Evolutionary conservation across 805 yeast genomes (phyloP), one percentile per base, ranked within the genome.

Genomic region (Saccharomycopsis vini): DNA sequence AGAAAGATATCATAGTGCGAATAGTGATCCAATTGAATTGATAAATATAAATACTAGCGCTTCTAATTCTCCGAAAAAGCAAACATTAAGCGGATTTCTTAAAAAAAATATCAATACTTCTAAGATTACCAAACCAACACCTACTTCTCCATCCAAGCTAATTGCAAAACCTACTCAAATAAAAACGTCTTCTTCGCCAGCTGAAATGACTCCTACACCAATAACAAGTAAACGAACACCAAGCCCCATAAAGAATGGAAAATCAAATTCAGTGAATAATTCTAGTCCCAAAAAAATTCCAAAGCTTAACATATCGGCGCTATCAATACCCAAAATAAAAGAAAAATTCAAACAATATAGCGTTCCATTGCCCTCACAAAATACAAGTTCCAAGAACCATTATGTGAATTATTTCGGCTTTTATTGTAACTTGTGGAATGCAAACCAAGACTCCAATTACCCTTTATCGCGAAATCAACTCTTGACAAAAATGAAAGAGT

Each of bases 371-470:
- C 45, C 45, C 9, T 9, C 36, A 3, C 15, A 39, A 16, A 29
- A 35, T 15, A 15, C 22, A 21, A 13, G 16, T 28, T 13, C 21
- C 16, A 35, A 26, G 40, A 24, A 5, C 9, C 37, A 22, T 7
- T 19, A 20, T 30, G 13, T 16, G 18, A 23, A 36, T 6, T 45
- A 45, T 16, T 48, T 42, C 35, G 42, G 39, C 20, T 39, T 42
- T 35, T 48, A 42, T 33, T 33, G 18, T 5, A 36, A 37, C 13
- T 21, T 45, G 3, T 48, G 45, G 44, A 48, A 48, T 30, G 33
- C 51, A 3, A 48, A 48, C 30, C 26, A 45, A 18, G 51, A 48
- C 21, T 38, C 47, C 4, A 42, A 35, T 3, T 35, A 42, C 31
- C 49, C 46, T 7, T 2, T 37, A 12, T 15, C 40, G 15, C 35